A percentile compares a stretch with the other conserved stretches of the same genome.
Evolutionary conservation across 768 basidiomycete genomes (phyloP).

Genomic region (Rhodocollybia butyracea): DNA sequence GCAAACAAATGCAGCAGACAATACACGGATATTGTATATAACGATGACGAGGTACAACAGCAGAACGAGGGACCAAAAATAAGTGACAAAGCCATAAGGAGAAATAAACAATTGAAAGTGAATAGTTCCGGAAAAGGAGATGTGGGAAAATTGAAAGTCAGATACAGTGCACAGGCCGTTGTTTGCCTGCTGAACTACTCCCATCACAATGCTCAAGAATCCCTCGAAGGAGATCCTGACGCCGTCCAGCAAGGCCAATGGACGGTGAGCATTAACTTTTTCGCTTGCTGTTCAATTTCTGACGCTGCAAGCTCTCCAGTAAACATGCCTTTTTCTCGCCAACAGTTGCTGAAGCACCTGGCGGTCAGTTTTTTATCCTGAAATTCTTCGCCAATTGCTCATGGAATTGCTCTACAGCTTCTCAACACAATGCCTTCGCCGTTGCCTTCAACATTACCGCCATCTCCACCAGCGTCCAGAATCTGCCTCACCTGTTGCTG

Average conservation of each 20-base stretch:
- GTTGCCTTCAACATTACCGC: constrained; percentile 45
- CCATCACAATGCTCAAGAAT: constrained; percentile 9
- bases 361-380: constrained; percentile 30
- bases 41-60: not conserved
- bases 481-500: constrained; percentile 42
- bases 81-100: no score
- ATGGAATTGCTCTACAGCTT: constrained; percentile 28
- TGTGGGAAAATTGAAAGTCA: no score
- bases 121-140: no score
- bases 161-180: constrained; percentile 5
- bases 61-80: no score
- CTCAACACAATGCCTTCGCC: constrained; percentile 38
- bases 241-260: not conserved
- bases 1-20: not conserved
- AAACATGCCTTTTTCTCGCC: constrained; percentile 27
- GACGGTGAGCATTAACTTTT: constrained; percentile 1
- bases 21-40: not conserved
- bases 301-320: not conserved
- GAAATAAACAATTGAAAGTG: no score
- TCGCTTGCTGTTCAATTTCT: not conserved
- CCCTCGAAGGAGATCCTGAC: not conserved
- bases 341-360: constrained; percentile 46
- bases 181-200: constrained; percentile 3
- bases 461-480: constrained; percentile 51
- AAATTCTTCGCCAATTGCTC: constrained; percentile 7